Conservation (phyloP, 2,329 filamentous ascomycete species). For the Penicillium rolfsii region DNA sequence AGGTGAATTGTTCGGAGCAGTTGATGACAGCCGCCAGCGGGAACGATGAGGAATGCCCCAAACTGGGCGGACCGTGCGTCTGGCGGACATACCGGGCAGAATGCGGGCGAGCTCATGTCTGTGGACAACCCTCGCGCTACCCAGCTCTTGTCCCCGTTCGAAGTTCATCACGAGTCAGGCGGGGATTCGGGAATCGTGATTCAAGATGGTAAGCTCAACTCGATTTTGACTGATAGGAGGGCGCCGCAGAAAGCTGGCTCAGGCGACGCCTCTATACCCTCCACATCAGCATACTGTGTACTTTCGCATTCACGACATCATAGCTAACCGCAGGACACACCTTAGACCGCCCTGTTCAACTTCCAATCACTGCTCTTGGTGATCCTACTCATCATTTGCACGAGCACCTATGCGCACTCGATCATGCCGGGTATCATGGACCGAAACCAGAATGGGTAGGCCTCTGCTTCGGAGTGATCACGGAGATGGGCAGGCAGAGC, state of each 20-base stretch:
- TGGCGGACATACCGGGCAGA: slow-evolving; percentile 30
- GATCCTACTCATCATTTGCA: slow-evolving; percentile 93
- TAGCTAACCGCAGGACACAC: slow-evolving; percentile 16
- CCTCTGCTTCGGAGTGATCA: neutral
- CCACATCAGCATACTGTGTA: slow-evolving; percentile 8
- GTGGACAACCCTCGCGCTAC: neutral
- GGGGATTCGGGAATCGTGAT: neutral
- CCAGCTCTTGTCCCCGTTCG: neutral
- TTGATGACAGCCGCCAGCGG: neutral
- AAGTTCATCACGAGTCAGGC: neutral
- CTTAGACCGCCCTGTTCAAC: slow-evolving; percentile 93
- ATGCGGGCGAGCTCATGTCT: slow-evolving; percentile 12
- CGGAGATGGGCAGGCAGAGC: neutral
- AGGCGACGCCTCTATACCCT: neutral
- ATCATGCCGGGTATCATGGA: slow-evolving; percentile 89
- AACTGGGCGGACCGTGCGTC: slow-evolving; percentile 24
- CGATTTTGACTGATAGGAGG: neutral
- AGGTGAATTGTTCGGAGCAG: neutral
- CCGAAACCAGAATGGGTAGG: slow-evolving; percentile 86
- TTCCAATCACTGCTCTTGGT: slow-evolving; percentile 96
- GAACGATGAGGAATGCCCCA: slow-evolving; percentile 8
- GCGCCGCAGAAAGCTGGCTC: neutral
- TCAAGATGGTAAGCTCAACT: slow-evolving; percentile 38
- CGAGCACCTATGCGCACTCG: slow-evolving; percentile 89
- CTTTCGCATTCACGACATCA: slow-evolving; percentile 12